A percentile compares a stretch with the other conserved stretches of the same genome.
Evolutionary conservation across 345 rosid genomes (phyloP).

Genomic region (Brassica incana): DNA sequence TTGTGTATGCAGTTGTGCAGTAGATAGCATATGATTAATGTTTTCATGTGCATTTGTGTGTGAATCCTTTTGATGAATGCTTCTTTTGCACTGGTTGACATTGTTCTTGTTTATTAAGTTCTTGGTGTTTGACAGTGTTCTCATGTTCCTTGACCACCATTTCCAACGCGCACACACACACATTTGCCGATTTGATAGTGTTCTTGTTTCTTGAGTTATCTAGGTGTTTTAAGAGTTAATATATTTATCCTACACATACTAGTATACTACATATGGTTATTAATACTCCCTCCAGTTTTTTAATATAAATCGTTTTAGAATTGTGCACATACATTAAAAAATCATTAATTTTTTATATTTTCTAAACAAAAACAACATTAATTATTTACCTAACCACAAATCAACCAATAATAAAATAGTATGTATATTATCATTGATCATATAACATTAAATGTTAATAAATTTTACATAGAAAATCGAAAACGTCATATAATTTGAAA

Average conservation of each 20-base stretch:
- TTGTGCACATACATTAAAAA: too few species aligned
- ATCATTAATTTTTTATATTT: too few species aligned
- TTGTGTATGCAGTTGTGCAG: slow-evolving; percentile 11
- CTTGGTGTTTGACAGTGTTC: neutral
- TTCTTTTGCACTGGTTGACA: neutral
- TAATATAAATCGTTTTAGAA: too few species aligned
- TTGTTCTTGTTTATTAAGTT: slow-evolving; percentile 4
- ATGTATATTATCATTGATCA: too few species aligned
- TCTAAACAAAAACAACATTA: too few species aligned
- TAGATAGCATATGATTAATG: neutral
- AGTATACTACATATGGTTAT: neutral
- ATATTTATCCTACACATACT: neutral
- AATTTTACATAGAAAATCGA: too few species aligned
- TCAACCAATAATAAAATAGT: too few species aligned
- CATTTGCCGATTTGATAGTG: neutral
- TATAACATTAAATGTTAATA: too few species aligned
- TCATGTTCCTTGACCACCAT: neutral
- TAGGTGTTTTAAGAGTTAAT: neutral
- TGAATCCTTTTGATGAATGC: neutral
- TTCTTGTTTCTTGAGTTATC: slow-evolving; percentile 1
- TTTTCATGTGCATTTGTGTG: neutral
- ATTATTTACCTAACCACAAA: too few species aligned
- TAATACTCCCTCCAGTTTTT: neutral
- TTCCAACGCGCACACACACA: neutral
- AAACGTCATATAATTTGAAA: too few species aligned